A percentile compares a stretch with the other conserved stretches of the same genome.
These are phyloP conservation scores for Xylariaceae sp. DNA, from an alignment of 2,329 filamentous ascomycete species.

Conservation along the genomic window DNA sequence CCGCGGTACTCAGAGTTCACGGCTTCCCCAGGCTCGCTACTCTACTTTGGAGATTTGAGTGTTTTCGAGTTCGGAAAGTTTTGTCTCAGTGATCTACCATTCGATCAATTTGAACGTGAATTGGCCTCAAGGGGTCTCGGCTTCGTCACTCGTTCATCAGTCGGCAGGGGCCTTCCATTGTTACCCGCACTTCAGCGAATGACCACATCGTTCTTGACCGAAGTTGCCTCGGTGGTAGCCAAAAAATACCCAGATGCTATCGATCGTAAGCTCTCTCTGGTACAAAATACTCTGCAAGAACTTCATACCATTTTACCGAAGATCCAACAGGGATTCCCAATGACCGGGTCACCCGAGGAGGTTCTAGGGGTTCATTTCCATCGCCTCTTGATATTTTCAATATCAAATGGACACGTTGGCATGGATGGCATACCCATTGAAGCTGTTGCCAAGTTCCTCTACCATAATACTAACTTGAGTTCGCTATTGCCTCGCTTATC, in stretches of 20 bases:
- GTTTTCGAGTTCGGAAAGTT: neutral
- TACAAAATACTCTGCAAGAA: neutral
- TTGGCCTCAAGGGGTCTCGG: neutral
- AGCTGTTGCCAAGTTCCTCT: constrained; percentile 2
- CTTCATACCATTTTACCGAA: neutral
- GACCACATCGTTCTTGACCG: neutral
- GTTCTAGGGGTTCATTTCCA: neutral
- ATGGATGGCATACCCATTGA: constrained; percentile 8
- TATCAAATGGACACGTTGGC: constrained; percentile 13
- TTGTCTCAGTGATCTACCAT: neutral
- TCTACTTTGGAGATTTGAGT: neutral
- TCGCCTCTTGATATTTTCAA: neutral
- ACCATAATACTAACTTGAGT: neutral
- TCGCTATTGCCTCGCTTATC: constrained; percentile 7
- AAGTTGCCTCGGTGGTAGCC: neutral
- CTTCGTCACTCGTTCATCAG: neutral
- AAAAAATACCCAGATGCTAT: neutral
- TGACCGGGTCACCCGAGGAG: neutral
- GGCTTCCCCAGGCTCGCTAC: neutral
- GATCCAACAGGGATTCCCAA: neutral
- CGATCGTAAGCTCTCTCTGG: neutral
- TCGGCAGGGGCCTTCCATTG: neutral
- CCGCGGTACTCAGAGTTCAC: neutral
- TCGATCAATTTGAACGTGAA: neutral
- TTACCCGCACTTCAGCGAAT: neutral